These are phyloP conservation scores for Ophiocordyceps camponoti-leonardi DNA, from an alignment of 2,329 filamentous ascomycete species.

Conservation along the genomic window DNA sequence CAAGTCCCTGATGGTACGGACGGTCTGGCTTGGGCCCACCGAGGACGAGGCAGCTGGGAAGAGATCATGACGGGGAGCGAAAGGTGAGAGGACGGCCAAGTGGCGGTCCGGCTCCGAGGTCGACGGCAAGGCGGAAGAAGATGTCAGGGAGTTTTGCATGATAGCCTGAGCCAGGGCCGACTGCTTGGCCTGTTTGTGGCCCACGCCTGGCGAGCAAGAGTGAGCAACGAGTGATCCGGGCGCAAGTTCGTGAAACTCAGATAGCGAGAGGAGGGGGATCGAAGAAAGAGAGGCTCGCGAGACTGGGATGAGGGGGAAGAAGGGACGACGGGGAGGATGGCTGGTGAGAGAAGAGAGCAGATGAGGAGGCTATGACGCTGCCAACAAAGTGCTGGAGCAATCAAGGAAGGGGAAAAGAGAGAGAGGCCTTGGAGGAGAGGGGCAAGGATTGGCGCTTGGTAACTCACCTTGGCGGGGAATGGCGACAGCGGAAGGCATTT, in stretches of 20 bases:
- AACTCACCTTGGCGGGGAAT: conserved; percentile 7
- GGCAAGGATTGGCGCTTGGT: neutral
- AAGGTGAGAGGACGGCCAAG: conserved; percentile 15
- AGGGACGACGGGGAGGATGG: neutral
- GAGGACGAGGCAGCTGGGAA: conserved; percentile 7
- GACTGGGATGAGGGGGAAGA: neutral
- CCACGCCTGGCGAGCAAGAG: conserved; percentile 9
- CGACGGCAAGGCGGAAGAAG: conserved; percentile 14
- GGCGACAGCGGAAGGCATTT: conserved; percentile 8
- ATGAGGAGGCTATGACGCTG: neutral
- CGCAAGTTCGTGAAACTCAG: neutral
- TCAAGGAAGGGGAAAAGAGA: neutral
- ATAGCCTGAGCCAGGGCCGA: conserved; percentile 25
- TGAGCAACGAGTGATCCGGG: neutral
- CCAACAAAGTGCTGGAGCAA: neutral
- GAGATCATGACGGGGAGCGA: conserved; percentile 13
- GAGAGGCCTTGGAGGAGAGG: neutral
- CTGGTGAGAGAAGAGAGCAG: conserved; percentile 3
- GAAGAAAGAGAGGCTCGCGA: too few species aligned
- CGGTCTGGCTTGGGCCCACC: conserved; percentile 22
- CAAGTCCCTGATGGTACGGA: conserved; percentile 24
- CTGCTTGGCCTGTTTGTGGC: conserved; percentile 20
- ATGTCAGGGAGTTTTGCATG: conserved; percentile 25
- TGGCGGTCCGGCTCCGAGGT: conserved; percentile 14
- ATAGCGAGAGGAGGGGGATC: conserved; percentile 1